Percentiles rank a stretch among this genome's conserved stretches.
Conservation (phyloP, 2,329 filamentous ascomycete genomes). For the Diaporthe sp. region DNA sequence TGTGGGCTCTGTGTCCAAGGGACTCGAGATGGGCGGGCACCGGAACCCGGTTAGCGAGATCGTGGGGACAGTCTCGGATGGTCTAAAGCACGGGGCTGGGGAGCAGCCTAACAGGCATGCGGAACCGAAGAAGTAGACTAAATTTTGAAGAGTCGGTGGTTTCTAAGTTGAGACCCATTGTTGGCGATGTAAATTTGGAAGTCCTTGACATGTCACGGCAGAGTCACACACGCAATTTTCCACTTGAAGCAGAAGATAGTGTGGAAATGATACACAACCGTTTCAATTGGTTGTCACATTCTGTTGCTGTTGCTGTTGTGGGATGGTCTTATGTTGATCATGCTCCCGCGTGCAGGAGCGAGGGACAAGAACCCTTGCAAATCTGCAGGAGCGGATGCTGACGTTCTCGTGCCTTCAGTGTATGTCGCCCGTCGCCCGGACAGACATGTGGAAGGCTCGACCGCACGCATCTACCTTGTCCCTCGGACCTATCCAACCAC, state of each 20-base stretch:
- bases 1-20: slow-evolving; percentile 27
- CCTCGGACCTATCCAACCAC: background rate
- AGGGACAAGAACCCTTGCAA: too few relatives aligned
- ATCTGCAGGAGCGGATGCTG: too few relatives aligned
- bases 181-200: background rate
- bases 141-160: background rate
- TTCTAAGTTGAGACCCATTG: too few relatives aligned
- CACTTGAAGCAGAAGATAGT: too few relatives aligned
- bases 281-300: background rate
- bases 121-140: background rate
- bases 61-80: slow-evolving; percentile 24
- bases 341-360: background rate
- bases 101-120: slow-evolving; percentile 11
- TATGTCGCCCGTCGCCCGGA: background rate
- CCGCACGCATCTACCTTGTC: too few relatives aligned
- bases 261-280: background rate
- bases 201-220: background rate
- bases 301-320: background rate
- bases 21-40: slow-evolving; percentile 17
- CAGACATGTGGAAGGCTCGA: background rate
- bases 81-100: slow-evolving; percentile 20
- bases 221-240: background rate
- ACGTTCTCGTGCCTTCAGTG: too few relatives aligned
- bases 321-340: background rate
- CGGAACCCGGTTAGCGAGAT: slow-evolving; percentile 30